Evolutionary conservation across 176 grass and related monocot genomes (phyloP).

Genomic region (Cenchrus americanus): DNA sequence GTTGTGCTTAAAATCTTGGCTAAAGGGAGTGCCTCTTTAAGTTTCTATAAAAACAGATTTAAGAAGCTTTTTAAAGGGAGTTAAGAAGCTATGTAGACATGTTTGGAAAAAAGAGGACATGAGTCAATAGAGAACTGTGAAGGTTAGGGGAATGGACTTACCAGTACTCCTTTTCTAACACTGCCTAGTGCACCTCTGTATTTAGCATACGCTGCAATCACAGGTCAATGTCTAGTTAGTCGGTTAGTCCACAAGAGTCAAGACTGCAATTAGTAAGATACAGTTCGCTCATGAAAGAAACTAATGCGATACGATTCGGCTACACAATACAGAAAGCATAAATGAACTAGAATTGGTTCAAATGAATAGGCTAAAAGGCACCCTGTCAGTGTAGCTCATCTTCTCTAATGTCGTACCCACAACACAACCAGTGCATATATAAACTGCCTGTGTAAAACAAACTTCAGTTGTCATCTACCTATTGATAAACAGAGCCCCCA

Average conservation of each 20-base stretch:
- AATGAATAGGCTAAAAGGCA: background rate
- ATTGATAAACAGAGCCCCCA: background rate
- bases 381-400: background rate
- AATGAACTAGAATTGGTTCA: background rate
- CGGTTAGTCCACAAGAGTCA: slow-evolving; percentile 12
- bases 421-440: background rate
- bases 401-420: slow-evolving; percentile 16
- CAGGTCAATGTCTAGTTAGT: slow-evolving; percentile 27
- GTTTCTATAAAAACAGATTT: slow-evolving; percentile 4
- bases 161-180: slow-evolving; percentile 97
- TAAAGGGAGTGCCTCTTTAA: slow-evolving; percentile 12
- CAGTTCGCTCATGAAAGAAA: background rate
- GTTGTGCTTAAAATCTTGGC: background rate
- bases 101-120: slow-evolving; percentile 1
- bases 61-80: background rate
- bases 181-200: slow-evolving; percentile 85
- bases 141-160: slow-evolving; percentile 51
- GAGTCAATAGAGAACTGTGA: slow-evolving; percentile 30
- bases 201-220: slow-evolving; percentile 93
- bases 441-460: background rate
- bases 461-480: slow-evolving; percentile 17
- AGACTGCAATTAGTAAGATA: background rate
- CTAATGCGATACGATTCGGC: too few relatives aligned
- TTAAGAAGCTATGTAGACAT: slow-evolving; percentile 9
- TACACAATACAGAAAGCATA: background rate